phyloP scores from a whole-genome alignment of 2,329 filamentous ascomycete species.

The Pleomassaria siparia region DNA sequence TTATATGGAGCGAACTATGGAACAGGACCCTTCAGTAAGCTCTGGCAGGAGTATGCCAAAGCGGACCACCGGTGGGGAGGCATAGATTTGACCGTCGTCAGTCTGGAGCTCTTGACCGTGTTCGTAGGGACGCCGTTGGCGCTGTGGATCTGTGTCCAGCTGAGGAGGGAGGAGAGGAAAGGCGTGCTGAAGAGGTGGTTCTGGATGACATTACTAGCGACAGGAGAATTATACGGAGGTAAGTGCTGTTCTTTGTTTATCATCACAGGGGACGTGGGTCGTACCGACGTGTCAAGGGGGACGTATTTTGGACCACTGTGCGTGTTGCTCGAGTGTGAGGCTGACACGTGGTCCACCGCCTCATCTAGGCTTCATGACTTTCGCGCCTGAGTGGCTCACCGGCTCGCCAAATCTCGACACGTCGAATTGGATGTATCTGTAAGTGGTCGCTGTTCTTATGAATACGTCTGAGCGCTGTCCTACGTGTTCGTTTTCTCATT shows the following conservation, averaged over 20 bases:
- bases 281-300: conserved; percentile 9
- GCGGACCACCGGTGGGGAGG: conserved; percentile 63
- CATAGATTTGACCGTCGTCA: conserved; percentile 60
- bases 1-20: conserved; percentile 63
- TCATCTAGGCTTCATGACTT: conserved; percentile 65
- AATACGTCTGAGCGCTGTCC: neutral
- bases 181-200: conserved; percentile 50
- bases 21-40: conserved; percentile 51
- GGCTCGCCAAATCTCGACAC: conserved; percentile 60
- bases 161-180: conserved; percentile 45
- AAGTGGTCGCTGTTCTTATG: conserved; percentile 25
- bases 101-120: conserved; percentile 63
- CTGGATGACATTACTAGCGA: conserved; percentile 60
- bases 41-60: conserved; percentile 69
- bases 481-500: conserved; percentile 1
- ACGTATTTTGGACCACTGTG: conserved; percentile 18
- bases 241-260: conserved; percentile 19
- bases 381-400: conserved; percentile 65
- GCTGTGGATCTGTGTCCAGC: conserved; percentile 57
- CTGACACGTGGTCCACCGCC: conserved; percentile 44
- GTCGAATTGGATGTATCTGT: conserved; percentile 61
- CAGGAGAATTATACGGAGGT: conserved; percentile 65
- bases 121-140: conserved; percentile 61
- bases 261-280: conserved; percentile 15
- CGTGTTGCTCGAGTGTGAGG: conserved; percentile 22